Percentiles rank a stretch among this genome's conserved stretches.
Conservation (phyloP, 176 grass and related monocot species). For the Oryza officinalis region DNA sequence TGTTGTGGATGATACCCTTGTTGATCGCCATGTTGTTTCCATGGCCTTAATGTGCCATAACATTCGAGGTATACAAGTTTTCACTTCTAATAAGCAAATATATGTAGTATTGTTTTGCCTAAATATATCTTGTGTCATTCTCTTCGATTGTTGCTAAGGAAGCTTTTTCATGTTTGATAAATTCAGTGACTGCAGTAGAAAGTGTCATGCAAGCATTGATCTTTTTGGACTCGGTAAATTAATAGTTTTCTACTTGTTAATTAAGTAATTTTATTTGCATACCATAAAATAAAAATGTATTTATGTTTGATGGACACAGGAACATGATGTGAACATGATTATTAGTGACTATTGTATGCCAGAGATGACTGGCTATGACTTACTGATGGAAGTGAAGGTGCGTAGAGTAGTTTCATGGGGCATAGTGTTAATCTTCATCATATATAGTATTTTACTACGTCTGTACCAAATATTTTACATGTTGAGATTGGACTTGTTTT, state of each 20-base stretch:
- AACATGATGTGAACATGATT: constrained; percentile 11
- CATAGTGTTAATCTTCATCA: too few species aligned
- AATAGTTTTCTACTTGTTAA: too few species aligned
- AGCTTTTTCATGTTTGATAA: background rate
- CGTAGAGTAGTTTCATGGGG: too few species aligned
- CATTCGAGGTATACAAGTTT: background rate
- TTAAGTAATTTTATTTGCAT: too few species aligned
- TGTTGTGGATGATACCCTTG: background rate
- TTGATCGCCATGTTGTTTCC: background rate
- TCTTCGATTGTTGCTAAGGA: too few species aligned
- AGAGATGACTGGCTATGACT: too few species aligned
- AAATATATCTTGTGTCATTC: too few species aligned
- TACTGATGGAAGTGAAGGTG: too few species aligned
- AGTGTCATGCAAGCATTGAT: background rate
- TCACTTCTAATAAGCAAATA: too few species aligned
- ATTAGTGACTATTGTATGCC: too few species aligned
- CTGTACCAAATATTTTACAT: background rate
- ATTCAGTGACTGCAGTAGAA: background rate
- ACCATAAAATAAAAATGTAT: background rate
- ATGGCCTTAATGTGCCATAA: background rate
- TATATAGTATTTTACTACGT: background rate
- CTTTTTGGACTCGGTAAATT: background rate
- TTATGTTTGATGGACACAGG: background rate
- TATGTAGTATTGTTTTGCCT: too few species aligned
- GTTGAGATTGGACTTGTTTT: background rate